Conservation (phyloP, 2,329 filamentous ascomycete species). For the Pseudonectria buxi region DNA sequence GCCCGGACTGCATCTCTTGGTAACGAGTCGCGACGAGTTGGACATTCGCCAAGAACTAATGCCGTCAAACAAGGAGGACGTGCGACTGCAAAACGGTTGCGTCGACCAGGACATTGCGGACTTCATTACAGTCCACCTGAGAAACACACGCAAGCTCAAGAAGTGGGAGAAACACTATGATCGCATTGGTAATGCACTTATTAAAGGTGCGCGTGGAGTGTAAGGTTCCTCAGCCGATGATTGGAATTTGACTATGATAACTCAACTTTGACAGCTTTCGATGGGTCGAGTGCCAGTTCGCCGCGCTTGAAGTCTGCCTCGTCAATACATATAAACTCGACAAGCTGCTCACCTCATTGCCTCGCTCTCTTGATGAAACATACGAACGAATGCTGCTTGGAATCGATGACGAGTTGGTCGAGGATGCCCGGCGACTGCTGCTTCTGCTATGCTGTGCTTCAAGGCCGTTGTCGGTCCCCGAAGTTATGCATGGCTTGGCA, state of each 20-base stretch:
- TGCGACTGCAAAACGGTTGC: constrained; percentile 3
- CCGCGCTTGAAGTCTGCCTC: constrained; percentile 8
- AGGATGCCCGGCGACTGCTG: constrained; percentile 2
- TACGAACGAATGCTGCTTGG: constrained; percentile 15
- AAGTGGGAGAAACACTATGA: constrained; percentile 4
- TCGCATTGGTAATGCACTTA: constrained; percentile 3
- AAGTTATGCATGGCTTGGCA: constrained; percentile 2
- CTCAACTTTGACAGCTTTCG: constrained; percentile 13
- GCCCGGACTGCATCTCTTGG: constrained; percentile 21
- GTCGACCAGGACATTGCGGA: constrained; percentile 5
- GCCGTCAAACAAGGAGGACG: constrained; percentile 7
- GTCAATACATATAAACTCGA: constrained; percentile 7
- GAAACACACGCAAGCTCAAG: constrained; percentile 3
- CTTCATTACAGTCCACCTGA: constrained; percentile 5
- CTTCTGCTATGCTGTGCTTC: constrained; percentile 3
- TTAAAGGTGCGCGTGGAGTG: constrained; percentile 3
- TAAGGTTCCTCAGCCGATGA: background rate
- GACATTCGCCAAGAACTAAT: constrained; percentile 22
- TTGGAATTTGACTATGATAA: background rate
- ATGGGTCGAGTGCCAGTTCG: constrained; percentile 18
- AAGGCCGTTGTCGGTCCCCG: constrained; percentile 1
- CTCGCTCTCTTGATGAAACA: constrained; percentile 21
- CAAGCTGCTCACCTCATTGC: constrained; percentile 20
- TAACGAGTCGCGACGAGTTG: constrained; percentile 27
- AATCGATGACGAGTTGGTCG: background rate